Evolutionary conservation across 2,329 filamentous ascomycete genomes (phyloP), one percentile per base, ranked within the genome.

Genomic region (Aspergillus chevalieri): DNA sequence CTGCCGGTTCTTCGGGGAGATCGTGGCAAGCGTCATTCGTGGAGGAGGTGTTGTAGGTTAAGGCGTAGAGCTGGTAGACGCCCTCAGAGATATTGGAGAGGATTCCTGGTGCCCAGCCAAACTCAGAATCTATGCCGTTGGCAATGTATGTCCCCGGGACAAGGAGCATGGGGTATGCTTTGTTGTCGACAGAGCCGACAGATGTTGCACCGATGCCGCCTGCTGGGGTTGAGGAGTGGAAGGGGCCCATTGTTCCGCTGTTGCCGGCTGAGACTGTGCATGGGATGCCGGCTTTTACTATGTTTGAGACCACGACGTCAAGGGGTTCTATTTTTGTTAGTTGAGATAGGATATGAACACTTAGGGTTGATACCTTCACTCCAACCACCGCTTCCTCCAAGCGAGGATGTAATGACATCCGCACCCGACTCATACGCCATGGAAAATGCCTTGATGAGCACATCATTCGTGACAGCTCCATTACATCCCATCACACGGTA

Each of bases 371-470:
- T n/a, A 36, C 34, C 34, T 36, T 67, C 59, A 24, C 61, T 57
- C 64, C 67, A 70, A 10, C 67, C 67, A 34, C 56, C 64, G 41
- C 61, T 53, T 3, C 53, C 56, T 46, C 67, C 68, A 43, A 70
- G 61, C 2, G 63, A 67, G n/a, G 64, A 57, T 17, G 67, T 65
- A 44, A 73, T 73, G 49, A 72, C 64, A 39, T 71, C 61, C 1
- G 65, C 65, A 14, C 79, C 79, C n/a, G 76, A 80, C 58, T 84
- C 76, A 55, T 77, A 83, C 0, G 83, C 83, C 58, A 73, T 74
- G 65, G 80, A 77, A 60, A 79, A 83, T 1, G 81, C 80, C 7
- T 75, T 74, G 41, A 84, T 80, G 46, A 85, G 64, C 7, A 84
- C 68, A 51, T 84, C 82, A 57, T 78, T 78, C n/a, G 74, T 70